Evolutionary conservation across 2,329 filamentous ascomycete genomes (phyloP).

Genomic region (Nothophoma quercina): DNA sequence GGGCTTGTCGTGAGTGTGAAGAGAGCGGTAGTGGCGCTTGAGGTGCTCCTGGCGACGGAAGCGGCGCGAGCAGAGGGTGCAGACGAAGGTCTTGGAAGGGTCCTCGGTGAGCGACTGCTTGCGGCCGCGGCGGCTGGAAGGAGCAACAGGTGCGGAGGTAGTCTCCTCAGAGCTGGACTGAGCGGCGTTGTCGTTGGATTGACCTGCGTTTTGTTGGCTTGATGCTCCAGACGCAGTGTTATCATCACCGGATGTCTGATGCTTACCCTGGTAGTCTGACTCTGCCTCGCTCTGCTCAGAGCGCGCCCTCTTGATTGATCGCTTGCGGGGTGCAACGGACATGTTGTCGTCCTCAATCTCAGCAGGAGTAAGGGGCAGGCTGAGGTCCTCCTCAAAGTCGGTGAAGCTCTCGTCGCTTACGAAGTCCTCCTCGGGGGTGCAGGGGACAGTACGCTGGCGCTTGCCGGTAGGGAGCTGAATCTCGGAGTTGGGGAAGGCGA

Average conservation of each 20-base stretch:
- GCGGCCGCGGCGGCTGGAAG: slow-evolving; percentile 87
- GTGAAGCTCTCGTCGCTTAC: slow-evolving; percentile 79
- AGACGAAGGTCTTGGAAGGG: slow-evolving; percentile 97
- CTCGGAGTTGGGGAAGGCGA: slow-evolving; percentile 69
- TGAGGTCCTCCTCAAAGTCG: slow-evolving; percentile 74
- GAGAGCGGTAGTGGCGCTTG: slow-evolving; percentile 97
- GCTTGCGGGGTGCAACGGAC: slow-evolving; percentile 37
- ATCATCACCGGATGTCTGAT: slow-evolving; percentile 42
- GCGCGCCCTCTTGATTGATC: slow-evolving; percentile 36
- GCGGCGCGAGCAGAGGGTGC: slow-evolving; percentile 92
- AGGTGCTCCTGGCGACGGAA: slow-evolving; percentile 98
- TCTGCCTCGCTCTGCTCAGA: slow-evolving; percentile 46
- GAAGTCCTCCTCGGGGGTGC: slow-evolving; percentile 74
- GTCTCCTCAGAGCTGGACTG: slow-evolving; percentile 55
- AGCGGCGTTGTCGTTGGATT: slow-evolving; percentile 53
- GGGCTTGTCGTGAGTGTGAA: slow-evolving; percentile 98
- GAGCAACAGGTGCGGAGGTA: slow-evolving; percentile 38
- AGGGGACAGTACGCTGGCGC: slow-evolving; percentile 75
- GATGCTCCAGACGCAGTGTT: slow-evolving; percentile 46
- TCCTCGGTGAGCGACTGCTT: slow-evolving; percentile 99
- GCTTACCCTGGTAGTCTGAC: slow-evolving; percentile 47
- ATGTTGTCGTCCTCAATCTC: slow-evolving; percentile 57
- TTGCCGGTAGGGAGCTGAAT: slow-evolving; percentile 69
- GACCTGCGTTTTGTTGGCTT: slow-evolving; percentile 46
- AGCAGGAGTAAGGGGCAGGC: slow-evolving; percentile 68